Percentiles rank a stretch among this genome's conserved stretches.
phyloP scores from a whole-genome alignment of 805 yeast species.

The Danielia reshetovae region DNA sequence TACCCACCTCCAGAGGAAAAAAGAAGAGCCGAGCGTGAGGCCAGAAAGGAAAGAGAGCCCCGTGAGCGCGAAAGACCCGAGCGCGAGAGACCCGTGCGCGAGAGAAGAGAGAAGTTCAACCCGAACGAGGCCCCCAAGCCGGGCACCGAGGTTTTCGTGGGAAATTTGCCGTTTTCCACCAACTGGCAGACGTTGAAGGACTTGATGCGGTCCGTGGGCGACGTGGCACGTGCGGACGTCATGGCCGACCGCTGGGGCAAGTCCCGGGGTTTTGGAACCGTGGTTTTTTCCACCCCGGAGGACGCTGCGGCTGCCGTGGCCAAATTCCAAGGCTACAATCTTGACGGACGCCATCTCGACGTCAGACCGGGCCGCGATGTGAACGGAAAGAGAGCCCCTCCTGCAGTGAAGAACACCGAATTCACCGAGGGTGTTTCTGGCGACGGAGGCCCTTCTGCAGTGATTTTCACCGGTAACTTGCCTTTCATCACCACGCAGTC shows the following conservation, averaged over 20 bases:
- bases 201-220: slow-evolving; percentile 72
- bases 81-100: slow-evolving; percentile 14
- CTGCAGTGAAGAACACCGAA: slow-evolving; percentile 38
- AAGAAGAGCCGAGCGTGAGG: slow-evolving; percentile 20
- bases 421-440: slow-evolving; percentile 68
- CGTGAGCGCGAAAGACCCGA: slow-evolving; percentile 12
- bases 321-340: slow-evolving; percentile 60
- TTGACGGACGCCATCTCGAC: slow-evolving; percentile 75
- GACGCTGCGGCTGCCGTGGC: slow-evolving; percentile 72
- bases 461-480: slow-evolving; percentile 68
- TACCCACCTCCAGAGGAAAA: slow-evolving; percentile 68
- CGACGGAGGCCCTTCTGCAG: slow-evolving; percentile 46
- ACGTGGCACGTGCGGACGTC: slow-evolving; percentile 79
- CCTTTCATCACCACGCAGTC: slow-evolving; percentile 87
- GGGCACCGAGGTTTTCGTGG: slow-evolving; percentile 65
- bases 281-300: slow-evolving; percentile 59
- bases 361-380: slow-evolving; percentile 62
- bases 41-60: slow-evolving; percentile 15
- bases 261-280: slow-evolving; percentile 85
- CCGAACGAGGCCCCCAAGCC: slow-evolving; percentile 22
- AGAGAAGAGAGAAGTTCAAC: slow-evolving; percentile 10
- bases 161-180: slow-evolving; percentile 77
- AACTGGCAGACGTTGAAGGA: slow-evolving; percentile 87
- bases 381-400: slow-evolving; percentile 8
- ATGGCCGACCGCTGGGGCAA: slow-evolving; percentile 62